Evolutionary conservation across 2,329 filamentous ascomycete genomes (phyloP).

Genomic region (Fusarium albidum): DNA sequence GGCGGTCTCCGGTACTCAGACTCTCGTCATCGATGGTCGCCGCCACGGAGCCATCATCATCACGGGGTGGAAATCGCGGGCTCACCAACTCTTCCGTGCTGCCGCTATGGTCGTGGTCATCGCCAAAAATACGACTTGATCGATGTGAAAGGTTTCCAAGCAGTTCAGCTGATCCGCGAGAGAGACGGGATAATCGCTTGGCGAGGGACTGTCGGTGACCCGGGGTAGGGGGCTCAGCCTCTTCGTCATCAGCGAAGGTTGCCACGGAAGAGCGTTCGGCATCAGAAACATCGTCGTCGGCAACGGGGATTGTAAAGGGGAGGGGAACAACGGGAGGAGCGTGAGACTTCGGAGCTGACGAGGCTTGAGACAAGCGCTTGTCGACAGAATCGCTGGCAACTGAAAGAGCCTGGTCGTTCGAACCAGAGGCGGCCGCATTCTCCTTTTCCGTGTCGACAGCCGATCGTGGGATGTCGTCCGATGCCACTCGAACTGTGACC

Average conservation of each 20-base stretch:
- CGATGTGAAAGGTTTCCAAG: constrained; percentile 54
- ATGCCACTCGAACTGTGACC: constrained; percentile 62
- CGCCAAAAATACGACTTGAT: constrained; percentile 30
- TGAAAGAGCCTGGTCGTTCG: constrained; percentile 14
- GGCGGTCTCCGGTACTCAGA: constrained; percentile 49
- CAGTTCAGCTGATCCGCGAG: constrained; percentile 55
- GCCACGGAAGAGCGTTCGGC: constrained; percentile 72
- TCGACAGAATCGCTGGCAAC: constrained; percentile 23
- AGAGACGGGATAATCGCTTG: constrained; percentile 60
- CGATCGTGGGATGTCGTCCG: constrained; percentile 53
- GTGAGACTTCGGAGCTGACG: constrained; percentile 41
- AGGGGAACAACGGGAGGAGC: constrained; percentile 66
- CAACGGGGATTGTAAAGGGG: constrained; percentile 68
- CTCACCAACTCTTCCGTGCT: constrained; percentile 59
- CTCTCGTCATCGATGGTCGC: constrained; percentile 66
- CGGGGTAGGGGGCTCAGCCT: constrained; percentile 40
- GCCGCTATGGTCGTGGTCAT: constrained; percentile 40
- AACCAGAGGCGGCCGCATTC: constrained; percentile 29
- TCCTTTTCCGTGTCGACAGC: constrained; percentile 36
- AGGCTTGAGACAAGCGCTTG: constrained; percentile 34
- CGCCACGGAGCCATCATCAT: constrained; percentile 61
- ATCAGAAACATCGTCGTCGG: constrained; percentile 50
- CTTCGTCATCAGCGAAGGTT: constrained; percentile 71
- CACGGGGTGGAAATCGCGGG: constrained; percentile 41
- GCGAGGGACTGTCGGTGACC: constrained; percentile 50